These are phyloP conservation scores for Tetrahymena thermophila DNA, from an alignment of 73 alveolate species.

Conservation along the genomic window DNA sequence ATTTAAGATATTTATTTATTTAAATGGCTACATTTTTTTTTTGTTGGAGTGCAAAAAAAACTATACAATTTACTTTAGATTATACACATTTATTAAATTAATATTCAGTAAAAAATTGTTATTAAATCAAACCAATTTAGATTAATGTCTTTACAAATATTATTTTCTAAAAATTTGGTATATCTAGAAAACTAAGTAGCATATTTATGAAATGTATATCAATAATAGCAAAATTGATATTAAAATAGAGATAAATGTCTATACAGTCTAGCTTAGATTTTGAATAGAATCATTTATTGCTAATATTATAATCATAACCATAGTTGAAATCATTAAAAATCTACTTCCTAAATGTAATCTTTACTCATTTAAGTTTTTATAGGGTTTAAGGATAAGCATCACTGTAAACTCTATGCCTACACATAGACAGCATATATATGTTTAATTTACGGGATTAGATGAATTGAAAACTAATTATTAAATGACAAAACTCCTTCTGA, in stretches of 20 bases:
- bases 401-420: background rate
- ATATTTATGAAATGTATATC: background rate
- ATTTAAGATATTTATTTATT: too few species aligned
- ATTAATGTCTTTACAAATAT: background rate
- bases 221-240: background rate
- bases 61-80: too few species aligned
- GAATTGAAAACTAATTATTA: background rate
- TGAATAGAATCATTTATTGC: background rate
- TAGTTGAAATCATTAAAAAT: background rate
- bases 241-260: background rate
- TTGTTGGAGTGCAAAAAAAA: too few species aligned
- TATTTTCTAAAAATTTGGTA: background rate
- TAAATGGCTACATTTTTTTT: too few species aligned
- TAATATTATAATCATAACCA: background rate
- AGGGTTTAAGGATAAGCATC: background rate
- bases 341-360: background rate
- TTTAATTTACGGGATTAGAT: background rate
- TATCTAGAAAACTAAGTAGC: background rate
- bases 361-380: background rate
- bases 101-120: too few species aligned
- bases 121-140: background rate
- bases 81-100: too few species aligned
- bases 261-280: background rate
- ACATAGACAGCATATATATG: background rate
- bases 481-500: background rate